These are phyloP conservation scores for Mucor saturninus DNA, from an alignment of 371 early-diverging fungal species.

Conservation along the genomic window DNA sequence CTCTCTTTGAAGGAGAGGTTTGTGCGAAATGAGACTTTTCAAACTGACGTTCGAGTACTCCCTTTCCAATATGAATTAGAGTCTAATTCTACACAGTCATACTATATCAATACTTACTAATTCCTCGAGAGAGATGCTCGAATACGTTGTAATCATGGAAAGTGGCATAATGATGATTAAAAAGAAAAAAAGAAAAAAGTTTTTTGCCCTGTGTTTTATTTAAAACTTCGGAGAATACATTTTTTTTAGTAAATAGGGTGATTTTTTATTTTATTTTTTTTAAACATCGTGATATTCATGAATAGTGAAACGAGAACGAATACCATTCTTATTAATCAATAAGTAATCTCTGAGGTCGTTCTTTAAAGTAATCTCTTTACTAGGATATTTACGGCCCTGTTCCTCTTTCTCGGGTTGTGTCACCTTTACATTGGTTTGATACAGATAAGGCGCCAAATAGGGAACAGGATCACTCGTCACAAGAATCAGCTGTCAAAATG, in stretches of 20 bases:
- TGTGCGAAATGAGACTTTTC: constrained; percentile 16
- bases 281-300: constrained; percentile 65
- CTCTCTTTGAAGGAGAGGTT: constrained; percentile 2
- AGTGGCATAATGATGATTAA: constrained; percentile 11
- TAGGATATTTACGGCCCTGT: constrained; percentile 46
- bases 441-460: constrained; percentile 66
- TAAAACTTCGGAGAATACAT: not conserved
- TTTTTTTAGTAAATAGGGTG: not conserved
- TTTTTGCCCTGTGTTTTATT: not conserved
- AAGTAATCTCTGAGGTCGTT: constrained; percentile 70
- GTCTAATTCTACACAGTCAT: not conserved
- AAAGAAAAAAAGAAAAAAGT: constrained; percentile 9
- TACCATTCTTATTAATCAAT: constrained; percentile 64
- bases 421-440: constrained; percentile 54
- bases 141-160: constrained; percentile 14
- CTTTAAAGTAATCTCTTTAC: constrained; percentile 55
- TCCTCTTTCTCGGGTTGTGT: constrained; percentile 51
- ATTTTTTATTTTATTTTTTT: constrained; percentile 12
- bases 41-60: constrained; percentile 24
- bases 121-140: constrained; percentile 4
- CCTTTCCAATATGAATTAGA: constrained; percentile 2
- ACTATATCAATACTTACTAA: constrained; percentile 7
- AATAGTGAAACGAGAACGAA: constrained; percentile 60
- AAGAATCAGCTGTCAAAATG: constrained; percentile 49
- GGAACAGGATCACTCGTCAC: constrained; percentile 59